Evolutionary conservation across 2,329 filamentous ascomycete genomes (phyloP).

Genomic region (Teratosphaeria zuluensis): DNA sequence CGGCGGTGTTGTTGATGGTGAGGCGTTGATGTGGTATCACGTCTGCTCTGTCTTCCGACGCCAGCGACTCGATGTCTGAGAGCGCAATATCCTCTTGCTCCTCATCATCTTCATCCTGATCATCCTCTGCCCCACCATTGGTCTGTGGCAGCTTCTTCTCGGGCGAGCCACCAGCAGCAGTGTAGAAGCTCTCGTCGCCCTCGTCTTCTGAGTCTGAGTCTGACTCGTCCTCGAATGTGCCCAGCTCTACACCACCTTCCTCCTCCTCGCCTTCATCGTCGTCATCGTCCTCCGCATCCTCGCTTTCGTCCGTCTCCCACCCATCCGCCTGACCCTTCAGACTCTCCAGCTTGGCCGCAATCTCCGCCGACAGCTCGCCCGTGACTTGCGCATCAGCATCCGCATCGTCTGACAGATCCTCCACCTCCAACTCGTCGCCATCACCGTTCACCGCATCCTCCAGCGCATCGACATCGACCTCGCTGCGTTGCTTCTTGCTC

Average conservation of each 20-base stretch:
- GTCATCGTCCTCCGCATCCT: constrained; percentile 11
- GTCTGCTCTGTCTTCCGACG: constrained; percentile 75
- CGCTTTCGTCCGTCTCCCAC: constrained; percentile 23
- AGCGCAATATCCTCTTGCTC: constrained; percentile 83
- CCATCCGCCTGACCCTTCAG: constrained; percentile 19
- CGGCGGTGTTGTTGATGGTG: constrained; percentile 93
- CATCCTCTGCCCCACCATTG: constrained; percentile 28
- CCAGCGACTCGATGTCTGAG: constrained; percentile 70
- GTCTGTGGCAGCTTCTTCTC: constrained; percentile 5
- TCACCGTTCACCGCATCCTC: constrained; percentile 18
- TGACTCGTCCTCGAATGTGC: constrained; percentile 26
- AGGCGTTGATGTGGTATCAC: constrained; percentile 83
- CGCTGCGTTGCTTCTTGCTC: constrained; percentile 21
- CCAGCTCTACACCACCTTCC: constrained; percentile 28
- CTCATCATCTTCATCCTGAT: constrained; percentile 34
- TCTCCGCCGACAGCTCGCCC: constrained; percentile 11
- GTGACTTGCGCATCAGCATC: background rate
- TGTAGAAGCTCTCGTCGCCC: constrained; percentile 19
- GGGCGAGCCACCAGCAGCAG: constrained; percentile 4
- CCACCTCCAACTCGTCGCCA: constrained; percentile 11
- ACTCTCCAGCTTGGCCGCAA: constrained; percentile 21
- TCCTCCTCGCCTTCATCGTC: constrained; percentile 33
- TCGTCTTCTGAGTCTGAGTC: constrained; percentile 28
- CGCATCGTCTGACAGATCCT: constrained; percentile 8
- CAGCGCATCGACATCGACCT: constrained; percentile 18